Evolutionary conservation across 768 basidiomycete species (phyloP), one percentile per base, ranked within the genome.

Genomic region (Favolaschia claudopus): DNA sequence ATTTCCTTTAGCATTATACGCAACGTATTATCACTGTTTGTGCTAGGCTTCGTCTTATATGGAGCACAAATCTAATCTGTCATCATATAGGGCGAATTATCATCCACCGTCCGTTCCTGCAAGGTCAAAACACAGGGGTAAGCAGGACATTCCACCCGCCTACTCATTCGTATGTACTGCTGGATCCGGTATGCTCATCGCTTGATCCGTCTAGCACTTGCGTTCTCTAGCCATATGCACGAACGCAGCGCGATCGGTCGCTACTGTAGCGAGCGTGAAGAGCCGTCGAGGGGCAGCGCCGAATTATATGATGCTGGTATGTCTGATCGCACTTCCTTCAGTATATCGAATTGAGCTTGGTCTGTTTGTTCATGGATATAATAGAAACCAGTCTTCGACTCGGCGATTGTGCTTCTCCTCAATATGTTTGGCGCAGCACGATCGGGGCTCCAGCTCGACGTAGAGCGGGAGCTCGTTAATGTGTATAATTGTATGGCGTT

Each of bases 201-300:
- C 24, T 25, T 28, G 12, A 44, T 17, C 7, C 8, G 19, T 14
- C 4, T 32, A 63, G 62, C 39, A 47, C 39, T 36, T 63, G 15
- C 64, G 84, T 86, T 12, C 86, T 0, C 78, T 89, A 7, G 85
- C 87, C 0, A 88, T 89, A 47, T 89, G 86, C 69, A 81, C 83
- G 27, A 89, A 87, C 33, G 79, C 89, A 2, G 85, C 89, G 0
- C 77, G 88, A 12, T 85, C 85, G 0, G 82, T 79, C 45, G 77
- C 77, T n/a, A 85, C 85, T 49, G 76, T 90, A 28, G 68, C 85
- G 43, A 85, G 87, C 55, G 73, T 76, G 15, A 75, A 77, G 46
- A 73, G 75, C 37, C 66, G 55, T 28, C 67, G 74, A 14, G 47
- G 67, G 4, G 68, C 64, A 13, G 19, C 38, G 25, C 60, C 52